These are phyloP conservation scores for Jackrogersella minutella DNA, from an alignment of 495 filamentous ascomycete species.

Conservation along the genomic window DNA sequence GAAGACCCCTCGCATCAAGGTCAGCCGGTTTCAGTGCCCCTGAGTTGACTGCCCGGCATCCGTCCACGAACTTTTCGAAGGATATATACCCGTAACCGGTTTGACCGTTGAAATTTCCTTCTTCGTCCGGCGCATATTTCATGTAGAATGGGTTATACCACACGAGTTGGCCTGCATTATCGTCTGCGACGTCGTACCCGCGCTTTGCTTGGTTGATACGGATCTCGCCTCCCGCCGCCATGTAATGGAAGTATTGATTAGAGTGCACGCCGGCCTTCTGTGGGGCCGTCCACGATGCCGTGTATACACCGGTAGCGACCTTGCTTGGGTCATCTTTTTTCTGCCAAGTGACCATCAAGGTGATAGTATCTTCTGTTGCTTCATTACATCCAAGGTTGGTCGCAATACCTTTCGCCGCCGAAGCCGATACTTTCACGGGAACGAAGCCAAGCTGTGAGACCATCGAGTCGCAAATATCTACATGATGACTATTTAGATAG, in stretches of 20 bases:
- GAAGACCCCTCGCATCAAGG: slow-evolving; percentile 80
- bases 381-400: slow-evolving; percentile 79
- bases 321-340: slow-evolving; percentile 71
- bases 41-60: slow-evolving; percentile 78
- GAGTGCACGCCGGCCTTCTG: slow-evolving; percentile 90
- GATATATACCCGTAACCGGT: slow-evolving; percentile 90
- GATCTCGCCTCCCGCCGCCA: slow-evolving; percentile 84
- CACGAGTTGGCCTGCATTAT: slow-evolving; percentile 69
- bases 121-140: slow-evolving; percentile 93
- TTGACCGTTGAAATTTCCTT: slow-evolving; percentile 92
- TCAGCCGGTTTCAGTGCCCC: slow-evolving; percentile 73
- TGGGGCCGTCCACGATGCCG: slow-evolving; percentile 92
- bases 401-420: slow-evolving; percentile 72
- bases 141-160: slow-evolving; percentile 98
- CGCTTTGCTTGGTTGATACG: slow-evolving; percentile 92
- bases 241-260: slow-evolving; percentile 96
- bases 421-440: slow-evolving; percentile 80
- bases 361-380: slow-evolving; percentile 92
- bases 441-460: slow-evolving; percentile 72
- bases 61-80: slow-evolving; percentile 96
- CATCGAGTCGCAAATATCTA: slow-evolving; percentile 92
- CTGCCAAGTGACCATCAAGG: slow-evolving; percentile 85
- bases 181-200: slow-evolving; percentile 92
- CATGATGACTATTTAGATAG: slow-evolving; percentile 92
- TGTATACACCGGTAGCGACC: slow-evolving; percentile 89